phyloP scores from a whole-genome alignment of 148 eudicot genomes.

The Dianthus caryophyllus region DNA sequence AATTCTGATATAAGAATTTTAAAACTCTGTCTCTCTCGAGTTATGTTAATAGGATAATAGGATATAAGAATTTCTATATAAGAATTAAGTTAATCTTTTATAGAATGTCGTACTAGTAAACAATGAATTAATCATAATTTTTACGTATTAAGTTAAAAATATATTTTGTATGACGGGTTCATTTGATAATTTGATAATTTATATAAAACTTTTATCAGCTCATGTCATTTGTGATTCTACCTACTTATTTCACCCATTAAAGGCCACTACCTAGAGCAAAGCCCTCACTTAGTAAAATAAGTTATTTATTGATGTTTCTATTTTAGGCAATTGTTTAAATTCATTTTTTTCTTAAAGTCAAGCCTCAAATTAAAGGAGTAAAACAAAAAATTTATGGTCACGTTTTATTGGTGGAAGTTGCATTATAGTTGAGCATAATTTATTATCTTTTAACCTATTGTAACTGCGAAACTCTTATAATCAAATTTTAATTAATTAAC shows the following conservation, averaged over 20 bases:
- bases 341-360: background rate
- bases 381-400: background rate
- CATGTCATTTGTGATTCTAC: background rate
- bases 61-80: too few species aligned
- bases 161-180: too few species aligned
- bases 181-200: too few species aligned
- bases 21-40: too few species aligned
- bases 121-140: too few species aligned
- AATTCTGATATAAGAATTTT: too few species aligned
- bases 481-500: background rate
- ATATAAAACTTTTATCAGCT: background rate
- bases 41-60: too few species aligned
- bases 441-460: background rate
- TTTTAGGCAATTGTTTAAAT: background rate
- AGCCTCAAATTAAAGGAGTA: background rate
- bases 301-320: slow-evolving; percentile 2
- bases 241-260: background rate
- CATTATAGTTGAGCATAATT: slow-evolving; percentile 20
- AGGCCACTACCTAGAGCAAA: background rate
- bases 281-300: slow-evolving; percentile 8
- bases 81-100: too few species aligned
- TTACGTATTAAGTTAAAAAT: too few species aligned
- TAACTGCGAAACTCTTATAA: background rate
- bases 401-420: slow-evolving; percentile 12
- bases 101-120: too few species aligned